These are phyloP conservation scores for Paratrypanosoma confusum DNA, from an alignment of 208 protist genomes.

Conservation along the genomic window DNA sequence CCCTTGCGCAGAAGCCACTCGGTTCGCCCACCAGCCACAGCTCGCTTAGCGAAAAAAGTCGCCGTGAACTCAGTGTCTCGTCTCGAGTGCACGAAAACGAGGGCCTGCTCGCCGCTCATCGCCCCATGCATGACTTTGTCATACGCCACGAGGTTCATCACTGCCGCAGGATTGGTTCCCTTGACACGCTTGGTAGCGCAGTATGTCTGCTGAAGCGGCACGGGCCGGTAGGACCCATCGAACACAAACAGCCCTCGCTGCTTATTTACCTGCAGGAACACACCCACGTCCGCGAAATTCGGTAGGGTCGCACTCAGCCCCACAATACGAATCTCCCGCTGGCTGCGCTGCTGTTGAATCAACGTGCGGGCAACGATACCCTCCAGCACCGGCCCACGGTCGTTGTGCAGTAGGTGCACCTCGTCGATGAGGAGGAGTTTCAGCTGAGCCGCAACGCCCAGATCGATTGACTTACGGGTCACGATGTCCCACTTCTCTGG, in stretches of 20 bases:
- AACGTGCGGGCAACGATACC: constrained; percentile 95
- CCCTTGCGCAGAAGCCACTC: constrained; percentile 83
- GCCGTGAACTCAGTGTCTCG: constrained; percentile 98
- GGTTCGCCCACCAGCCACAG: constrained; percentile 80
- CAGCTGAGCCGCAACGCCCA: constrained; percentile 75
- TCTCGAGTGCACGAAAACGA: constrained; percentile 99
- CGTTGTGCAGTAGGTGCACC: constrained; percentile 99
- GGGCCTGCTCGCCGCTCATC: constrained; percentile 89
- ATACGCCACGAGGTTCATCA: constrained; percentile 98
- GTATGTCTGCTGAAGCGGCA: constrained; percentile 97
- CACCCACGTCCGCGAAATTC: constrained; percentile 98
- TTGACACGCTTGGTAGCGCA: constrained; percentile 95
- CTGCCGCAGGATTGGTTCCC: constrained; percentile 84
- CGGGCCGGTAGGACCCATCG: constrained; percentile 91
- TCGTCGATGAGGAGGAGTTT: constrained; percentile 96
- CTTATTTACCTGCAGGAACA: constrained; percentile 95
- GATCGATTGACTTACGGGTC: constrained; percentile 96
- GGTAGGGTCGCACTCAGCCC: constrained; percentile 99
- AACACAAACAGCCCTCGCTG: constrained; percentile 93
- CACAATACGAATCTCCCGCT: constrained; percentile 94
- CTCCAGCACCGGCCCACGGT: constrained; percentile 98
- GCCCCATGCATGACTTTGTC: constrained; percentile 92
- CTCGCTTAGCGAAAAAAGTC: constrained; percentile 79
- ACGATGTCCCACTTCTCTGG: constrained; percentile 99
- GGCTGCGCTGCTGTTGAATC: constrained; percentile 61